A percentile compares a stretch with the other conserved stretches of the same genome.
These are phyloP conservation scores for Yamadazyma trypodendri DNA, from an alignment of 1,139 yeast genomes.

Conservation along the genomic window DNA sequence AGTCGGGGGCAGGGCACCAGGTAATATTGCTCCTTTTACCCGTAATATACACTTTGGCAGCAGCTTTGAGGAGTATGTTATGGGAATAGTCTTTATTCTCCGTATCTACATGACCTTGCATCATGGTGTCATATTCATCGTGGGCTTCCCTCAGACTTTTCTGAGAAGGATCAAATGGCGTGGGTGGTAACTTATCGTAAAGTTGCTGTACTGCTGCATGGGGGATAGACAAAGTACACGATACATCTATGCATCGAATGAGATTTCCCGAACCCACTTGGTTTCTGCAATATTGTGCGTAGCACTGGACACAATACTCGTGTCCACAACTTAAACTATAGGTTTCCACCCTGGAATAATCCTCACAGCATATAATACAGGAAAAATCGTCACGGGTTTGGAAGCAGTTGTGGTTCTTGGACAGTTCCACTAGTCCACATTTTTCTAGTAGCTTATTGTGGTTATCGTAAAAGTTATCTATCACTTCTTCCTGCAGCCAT, in stretches of 20 bases:
- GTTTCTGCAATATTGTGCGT: constrained; percentile 53
- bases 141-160: no score
- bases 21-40: constrained; percentile 47
- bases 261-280: constrained; percentile 54
- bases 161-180: no score
- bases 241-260: constrained; percentile 62
- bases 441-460: constrained; percentile 39
- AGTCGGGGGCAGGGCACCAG: constrained; percentile 91
- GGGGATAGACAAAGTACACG: constrained; percentile 34
- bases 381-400: constrained; percentile 27
- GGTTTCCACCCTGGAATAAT: constrained; percentile 32
- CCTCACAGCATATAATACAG: constrained; percentile 75
- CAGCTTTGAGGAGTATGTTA: constrained; percentile 22
- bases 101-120: background rate
- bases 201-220: constrained; percentile 21
- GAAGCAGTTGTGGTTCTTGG: constrained; percentile 18
- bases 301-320: constrained; percentile 67
- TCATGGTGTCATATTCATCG: no score
- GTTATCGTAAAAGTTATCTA: constrained; percentile 65
- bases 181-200: constrained; percentile 5
- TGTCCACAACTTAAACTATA: constrained; percentile 71
- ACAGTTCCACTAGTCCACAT: constrained; percentile 45
- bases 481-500: constrained; percentile 74
- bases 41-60: constrained; percentile 53
- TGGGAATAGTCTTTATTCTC: constrained; percentile 3